phyloP scores from a whole-genome alignment of 148 eudicot species.

The Rhododendron molle region DNA sequence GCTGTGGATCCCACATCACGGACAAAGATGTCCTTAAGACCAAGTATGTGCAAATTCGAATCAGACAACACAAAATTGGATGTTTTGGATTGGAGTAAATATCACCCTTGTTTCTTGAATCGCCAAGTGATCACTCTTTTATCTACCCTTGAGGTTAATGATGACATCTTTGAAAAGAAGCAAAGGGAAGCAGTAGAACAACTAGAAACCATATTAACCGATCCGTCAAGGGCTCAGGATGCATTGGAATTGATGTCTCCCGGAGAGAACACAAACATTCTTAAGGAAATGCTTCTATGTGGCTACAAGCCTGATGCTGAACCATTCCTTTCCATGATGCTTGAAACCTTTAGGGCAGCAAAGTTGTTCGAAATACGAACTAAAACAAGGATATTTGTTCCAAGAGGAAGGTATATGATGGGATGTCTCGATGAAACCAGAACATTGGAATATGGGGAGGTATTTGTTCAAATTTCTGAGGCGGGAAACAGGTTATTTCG shows the following conservation, averaged over 20 bases:
- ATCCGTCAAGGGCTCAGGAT: constrained; percentile 64
- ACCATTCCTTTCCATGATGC: constrained; percentile 27
- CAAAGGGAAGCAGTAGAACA: constrained; percentile 66
- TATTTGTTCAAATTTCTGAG: constrained; percentile 23
- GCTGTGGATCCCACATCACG: constrained; percentile 72
- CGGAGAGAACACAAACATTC: constrained; percentile 23
- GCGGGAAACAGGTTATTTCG: constrained; percentile 13
- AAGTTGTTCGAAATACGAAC: constrained; percentile 26
- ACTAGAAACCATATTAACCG: constrained; percentile 56
- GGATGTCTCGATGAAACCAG: constrained; percentile 26
- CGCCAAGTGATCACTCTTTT: constrained; percentile 78
- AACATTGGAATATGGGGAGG: constrained; percentile 26
- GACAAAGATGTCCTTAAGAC: constrained; percentile 58
- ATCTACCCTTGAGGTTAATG: constrained; percentile 76
- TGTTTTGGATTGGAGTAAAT: constrained; percentile 74
- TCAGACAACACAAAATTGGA: constrained; percentile 59
- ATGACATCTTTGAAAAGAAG: constrained; percentile 62
- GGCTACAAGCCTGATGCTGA: constrained; percentile 25
- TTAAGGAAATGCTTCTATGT: constrained; percentile 25
- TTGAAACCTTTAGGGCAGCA: constrained; percentile 22
- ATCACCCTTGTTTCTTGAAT: constrained; percentile 81
- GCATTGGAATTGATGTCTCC: constrained; percentile 71
- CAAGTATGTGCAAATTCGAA: constrained; percentile 73
- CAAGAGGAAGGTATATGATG: constrained; percentile 20
- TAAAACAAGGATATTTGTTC: constrained; percentile 23